phyloP scores from a whole-genome alignment of 2,329 filamentous ascomycete species.

The Ceratocystis eucalypticola region DNA sequence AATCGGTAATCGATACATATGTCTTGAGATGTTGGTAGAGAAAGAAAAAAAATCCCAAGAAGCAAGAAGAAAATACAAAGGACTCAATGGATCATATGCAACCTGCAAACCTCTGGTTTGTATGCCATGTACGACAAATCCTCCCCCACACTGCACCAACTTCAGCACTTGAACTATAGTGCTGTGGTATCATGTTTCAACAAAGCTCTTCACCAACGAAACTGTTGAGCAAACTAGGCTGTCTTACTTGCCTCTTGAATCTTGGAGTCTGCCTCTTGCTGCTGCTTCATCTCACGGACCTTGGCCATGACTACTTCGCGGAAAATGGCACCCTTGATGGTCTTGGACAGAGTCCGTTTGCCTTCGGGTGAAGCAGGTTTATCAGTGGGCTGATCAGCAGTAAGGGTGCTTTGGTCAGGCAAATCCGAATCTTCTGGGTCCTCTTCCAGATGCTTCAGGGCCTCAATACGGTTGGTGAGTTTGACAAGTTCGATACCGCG shows the following conservation, averaged over 20 bases:
- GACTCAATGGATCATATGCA: constrained; percentile 19
- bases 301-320: constrained; percentile 88
- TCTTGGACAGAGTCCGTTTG: constrained; percentile 35
- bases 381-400: constrained; percentile 31
- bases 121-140: background rate
- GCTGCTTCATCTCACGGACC: constrained; percentile 79
- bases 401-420: constrained; percentile 41
- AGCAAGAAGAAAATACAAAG: constrained; percentile 4
- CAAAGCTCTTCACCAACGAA: background rate
- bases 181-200: constrained; percentile 16
- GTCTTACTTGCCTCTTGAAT: constrained; percentile 35
- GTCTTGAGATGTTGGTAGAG: background rate
- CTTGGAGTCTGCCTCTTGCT: constrained; percentile 57
- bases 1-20: background rate
- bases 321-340: constrained; percentile 63
- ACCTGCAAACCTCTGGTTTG: constrained; percentile 24
- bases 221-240: constrained; percentile 2
- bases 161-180: constrained; percentile 14
- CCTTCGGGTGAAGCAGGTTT: constrained; percentile 25
- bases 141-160: constrained; percentile 1
- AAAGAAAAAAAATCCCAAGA: constrained; percentile 7
- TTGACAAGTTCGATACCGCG: constrained; percentile 94
- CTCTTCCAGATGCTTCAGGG: constrained; percentile 85
- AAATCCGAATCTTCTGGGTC: constrained; percentile 63
- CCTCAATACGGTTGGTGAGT: constrained; percentile 86